Conservation (phyloP, 208 protist species). For the Wallacemonas collosoma region DNA sequence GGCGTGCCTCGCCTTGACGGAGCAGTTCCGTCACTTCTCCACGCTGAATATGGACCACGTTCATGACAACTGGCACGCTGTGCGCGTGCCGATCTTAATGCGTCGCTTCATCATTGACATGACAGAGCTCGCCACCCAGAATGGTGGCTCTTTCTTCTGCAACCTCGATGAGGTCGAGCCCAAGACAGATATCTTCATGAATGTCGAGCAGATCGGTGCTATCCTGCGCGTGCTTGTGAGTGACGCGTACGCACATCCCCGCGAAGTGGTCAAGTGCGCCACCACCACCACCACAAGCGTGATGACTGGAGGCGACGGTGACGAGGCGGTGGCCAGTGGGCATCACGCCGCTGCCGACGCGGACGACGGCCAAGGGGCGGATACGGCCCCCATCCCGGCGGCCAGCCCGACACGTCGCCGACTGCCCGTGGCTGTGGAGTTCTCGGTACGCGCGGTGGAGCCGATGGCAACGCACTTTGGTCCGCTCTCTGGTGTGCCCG, state of each 20-base stretch:
- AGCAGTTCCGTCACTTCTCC: slow-evolving; percentile 73
- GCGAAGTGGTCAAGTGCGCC: neutral
- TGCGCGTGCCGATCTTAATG: slow-evolving; percentile 54
- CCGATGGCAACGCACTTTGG: slow-evolving; percentile 15
- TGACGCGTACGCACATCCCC: slow-evolving; percentile 22
- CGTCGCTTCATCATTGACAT: slow-evolving; percentile 59
- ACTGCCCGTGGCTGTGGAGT: slow-evolving; percentile 31
- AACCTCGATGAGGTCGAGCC: slow-evolving; percentile 58
- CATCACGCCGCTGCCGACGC: neutral
- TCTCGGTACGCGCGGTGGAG: slow-evolving; percentile 51
- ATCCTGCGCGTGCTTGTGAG: slow-evolving; percentile 52
- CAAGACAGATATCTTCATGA: slow-evolving; percentile 71
- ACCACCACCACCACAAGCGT: too few relatives aligned
- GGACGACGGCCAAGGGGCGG: neutral
- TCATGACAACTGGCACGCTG: slow-evolving; percentile 70
- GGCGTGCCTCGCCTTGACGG: slow-evolving; percentile 61
- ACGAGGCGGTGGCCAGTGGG: too few relatives aligned
- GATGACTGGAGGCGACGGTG: too few relatives aligned
- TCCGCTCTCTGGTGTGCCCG: neutral
- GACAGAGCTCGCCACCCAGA: slow-evolving; percentile 23
- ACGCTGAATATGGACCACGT: slow-evolving; percentile 80
- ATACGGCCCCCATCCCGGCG: slow-evolving; percentile 6
- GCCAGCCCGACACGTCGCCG: slow-evolving; percentile 18
- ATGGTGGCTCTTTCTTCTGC: slow-evolving; percentile 48
- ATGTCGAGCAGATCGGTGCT: slow-evolving; percentile 55